Evolutionary conservation across 2,329 filamentous ascomycete genomes (phyloP), one percentile per base, ranked within the genome.

Genomic region (Hymenoscyphus albidus): DNA sequence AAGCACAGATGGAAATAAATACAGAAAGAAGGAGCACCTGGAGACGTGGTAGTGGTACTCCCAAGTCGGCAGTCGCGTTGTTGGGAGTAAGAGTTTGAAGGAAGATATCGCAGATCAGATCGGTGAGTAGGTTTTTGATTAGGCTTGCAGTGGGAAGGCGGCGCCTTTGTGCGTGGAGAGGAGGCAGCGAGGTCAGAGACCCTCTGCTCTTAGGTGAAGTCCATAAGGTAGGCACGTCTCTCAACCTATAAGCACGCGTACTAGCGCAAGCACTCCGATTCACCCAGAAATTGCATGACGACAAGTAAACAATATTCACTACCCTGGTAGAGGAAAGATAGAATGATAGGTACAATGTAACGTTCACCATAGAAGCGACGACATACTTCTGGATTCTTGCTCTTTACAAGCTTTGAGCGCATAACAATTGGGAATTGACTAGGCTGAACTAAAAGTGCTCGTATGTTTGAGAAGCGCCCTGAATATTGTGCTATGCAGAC

Each of bases 21-120:
- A 61, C 58, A 70, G 74, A 74, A 75, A 70, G 73, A 63, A 69
- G 73, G 62, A 69, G 71, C 63, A 57, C 44, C 18, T 48, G 40
- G 44, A 59, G 64, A 65, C 48, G 35, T 35, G 6, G 35, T 7
- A 7, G 35, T 6, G 62, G 42, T 64, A 61, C 63, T 63, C 62
- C 62, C 58, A 60, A 64, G 58, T 51, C 39, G 18, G 44, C 39
- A 44, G 44, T 31, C 31, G 27, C 59, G 35, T 59, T 42, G 58
- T 48, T 51, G 18, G 18, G 10, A 6, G 16, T 44, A 7, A n/a
- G 10, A 6, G 16, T 44, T n/a, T 44, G 5, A 16, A 18, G 40
- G 13, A 44, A 44, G 16, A 14, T 13, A 44, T 44, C 13, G 16
- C 27, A 44, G n/a, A 44, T 18, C 14, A n/a, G 16, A 44, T 44